Percentiles rank a stretch among this genome's conserved stretches.
phyloP scores from a whole-genome alignment of 2,329 filamentous ascomycete genomes.

The Colletotrichum gloeosporioides region DNA sequence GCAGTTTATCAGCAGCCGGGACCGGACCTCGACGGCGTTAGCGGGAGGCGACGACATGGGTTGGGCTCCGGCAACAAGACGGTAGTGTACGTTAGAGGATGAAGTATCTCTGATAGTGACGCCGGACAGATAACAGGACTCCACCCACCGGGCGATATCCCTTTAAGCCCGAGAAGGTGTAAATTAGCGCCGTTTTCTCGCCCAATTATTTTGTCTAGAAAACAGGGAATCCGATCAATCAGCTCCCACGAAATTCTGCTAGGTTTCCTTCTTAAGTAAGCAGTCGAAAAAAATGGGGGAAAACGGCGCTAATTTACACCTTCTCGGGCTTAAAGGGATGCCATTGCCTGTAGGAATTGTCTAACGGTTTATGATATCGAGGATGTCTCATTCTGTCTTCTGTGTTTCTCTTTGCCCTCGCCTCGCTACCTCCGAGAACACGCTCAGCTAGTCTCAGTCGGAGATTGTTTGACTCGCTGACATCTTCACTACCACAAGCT shows the following conservation, averaged over 20 bases:
- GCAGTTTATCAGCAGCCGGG: constrained; percentile 1
- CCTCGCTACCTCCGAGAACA: not conserved
- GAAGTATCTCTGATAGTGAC: not conserved
- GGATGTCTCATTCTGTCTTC: not conserved
- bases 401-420: not conserved
- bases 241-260: no score
- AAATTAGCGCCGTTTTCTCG: no score
- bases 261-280: no score
- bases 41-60: not conserved
- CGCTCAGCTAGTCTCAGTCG: not conserved
- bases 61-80: not conserved
- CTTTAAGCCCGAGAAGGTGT: no score
- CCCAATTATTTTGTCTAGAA: no score
- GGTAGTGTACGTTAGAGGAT: not conserved
- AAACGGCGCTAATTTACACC: no score
- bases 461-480: not conserved
- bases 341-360: not conserved
- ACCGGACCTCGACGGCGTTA: constrained; percentile 2
- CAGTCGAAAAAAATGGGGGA: no score
- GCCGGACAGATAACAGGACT: not conserved
- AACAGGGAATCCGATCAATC: no score
- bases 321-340: no score
- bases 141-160: not conserved
- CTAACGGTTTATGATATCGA: not conserved
- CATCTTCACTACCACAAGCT: not conserved